Evolutionary conservation across 306 rosid species (phyloP), one percentile per base, ranked within the genome.

Genomic region (Casuarina cunninghamiana): DNA sequence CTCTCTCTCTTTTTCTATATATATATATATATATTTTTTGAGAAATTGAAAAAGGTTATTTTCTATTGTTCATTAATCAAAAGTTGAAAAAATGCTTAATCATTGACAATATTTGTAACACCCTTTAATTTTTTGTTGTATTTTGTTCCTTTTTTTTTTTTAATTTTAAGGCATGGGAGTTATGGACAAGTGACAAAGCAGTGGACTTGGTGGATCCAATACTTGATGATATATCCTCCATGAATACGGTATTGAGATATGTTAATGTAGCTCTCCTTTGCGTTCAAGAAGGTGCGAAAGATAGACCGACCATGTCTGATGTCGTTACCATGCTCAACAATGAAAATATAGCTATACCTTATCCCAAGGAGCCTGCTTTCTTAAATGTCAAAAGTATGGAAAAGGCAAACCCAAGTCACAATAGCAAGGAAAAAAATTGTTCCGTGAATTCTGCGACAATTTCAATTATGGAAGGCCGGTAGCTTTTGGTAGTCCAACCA

Each of bases 271-370:
- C 76, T 66, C 73, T 71, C 19, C 81, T 83, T 0, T 79, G 87
- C 65, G 87, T 79, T 53, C 86, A 83, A 75, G 83, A 79, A 72
- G 66, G 81, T 17, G 61, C 87, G 50, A 71, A 12, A 3, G 87
- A 84, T 13, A 80, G 87, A 10, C 79, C 87, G 16, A 73, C 65
- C 57, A 77, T 84, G 82, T 77, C 82, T 54, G 82, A 80, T 57
- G 79, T 26, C 32, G 32, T 26, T 26, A 26, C 32, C 32, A 26
- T 26, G 32, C 32, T 26, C 32, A 26, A 26, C 16, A 84, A 49
- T 49, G 53, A 49, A 8, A 49, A 15, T 49, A 49, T 16, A 49
- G 53, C 13, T 49, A 10, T 49, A 49, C 53, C 53, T 49, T 49
- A 49, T 49, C 53, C 87, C 9, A 73, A 49, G 13, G 13, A 49